phyloP scores from a whole-genome alignment of 2,329 filamentous ascomycete species.

The Exophiala dermatitidis region DNA sequence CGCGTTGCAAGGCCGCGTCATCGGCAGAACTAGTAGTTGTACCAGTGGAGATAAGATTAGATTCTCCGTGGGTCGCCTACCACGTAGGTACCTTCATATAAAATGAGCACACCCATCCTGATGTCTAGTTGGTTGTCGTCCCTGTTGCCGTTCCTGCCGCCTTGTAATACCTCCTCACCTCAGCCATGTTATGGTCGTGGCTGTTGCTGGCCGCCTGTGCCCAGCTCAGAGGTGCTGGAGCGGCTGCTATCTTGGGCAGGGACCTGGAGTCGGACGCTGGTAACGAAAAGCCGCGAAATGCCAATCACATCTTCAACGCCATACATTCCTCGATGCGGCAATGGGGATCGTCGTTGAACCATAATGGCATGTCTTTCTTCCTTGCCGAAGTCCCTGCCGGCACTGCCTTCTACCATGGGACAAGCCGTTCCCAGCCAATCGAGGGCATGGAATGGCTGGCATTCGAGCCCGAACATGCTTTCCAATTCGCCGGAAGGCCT shows the following conservation, averaged over 20 bases:
- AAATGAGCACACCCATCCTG: neutral
- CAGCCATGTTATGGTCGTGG: neutral
- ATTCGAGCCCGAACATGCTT: slow-evolving; percentile 68
- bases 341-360: slow-evolving; percentile 64
- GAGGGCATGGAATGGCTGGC: slow-evolving; percentile 46
- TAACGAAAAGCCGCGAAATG: slow-evolving; percentile 38
- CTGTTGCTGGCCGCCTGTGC: neutral
- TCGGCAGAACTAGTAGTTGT: no score
- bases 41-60: no score
- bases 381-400: slow-evolving; percentile 57
- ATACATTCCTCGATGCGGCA: slow-evolving; percentile 65
- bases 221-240: neutral
- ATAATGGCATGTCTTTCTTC: slow-evolving; percentile 70
- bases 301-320: slow-evolving; percentile 63
- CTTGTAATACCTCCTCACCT: neutral
- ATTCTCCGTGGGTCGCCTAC: no score
- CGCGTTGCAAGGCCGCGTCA: no score
- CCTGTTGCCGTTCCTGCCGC: neutral
- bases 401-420: slow-evolving; percentile 63
- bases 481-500: slow-evolving; percentile 50
- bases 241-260: slow-evolving; percentile 1
- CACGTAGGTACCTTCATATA: no score
- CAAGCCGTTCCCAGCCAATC: slow-evolving; percentile 40
- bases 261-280: neutral
- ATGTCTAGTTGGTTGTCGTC: neutral